Evolutionary conservation across 495 filamentous ascomycete species (phyloP).

Genomic region (Aspergillus sclerotioniger): DNA sequence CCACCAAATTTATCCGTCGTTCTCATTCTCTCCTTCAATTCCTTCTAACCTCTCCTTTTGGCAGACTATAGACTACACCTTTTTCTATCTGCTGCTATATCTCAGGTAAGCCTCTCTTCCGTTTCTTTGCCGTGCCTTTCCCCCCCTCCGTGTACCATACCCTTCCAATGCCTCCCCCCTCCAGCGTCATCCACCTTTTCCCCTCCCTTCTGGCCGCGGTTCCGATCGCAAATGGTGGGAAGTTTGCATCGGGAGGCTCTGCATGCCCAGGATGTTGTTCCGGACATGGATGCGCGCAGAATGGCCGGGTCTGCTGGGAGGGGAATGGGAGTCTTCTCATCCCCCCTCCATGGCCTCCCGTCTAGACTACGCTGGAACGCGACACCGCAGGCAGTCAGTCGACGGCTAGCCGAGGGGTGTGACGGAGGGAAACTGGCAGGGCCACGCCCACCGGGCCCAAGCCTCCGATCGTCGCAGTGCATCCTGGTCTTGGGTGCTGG

Average conservation of each 20-base stretch:
- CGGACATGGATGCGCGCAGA: conserved; percentile 6
- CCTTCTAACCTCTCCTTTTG: not conserved
- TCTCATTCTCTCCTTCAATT: conserved; percentile 4
- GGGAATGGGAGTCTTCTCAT: conserved; percentile 11
- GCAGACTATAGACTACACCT: not conserved
- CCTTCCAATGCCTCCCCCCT: conserved; percentile 17
- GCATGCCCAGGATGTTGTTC: not conserved
- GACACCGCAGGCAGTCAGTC: conserved; percentile 16
- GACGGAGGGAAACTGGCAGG: conserved; percentile 10
- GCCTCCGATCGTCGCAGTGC: conserved; percentile 3
- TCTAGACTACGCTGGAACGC: conserved; percentile 22
- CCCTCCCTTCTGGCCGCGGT: conserved; percentile 1
- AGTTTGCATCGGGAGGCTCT: conserved; percentile 4
- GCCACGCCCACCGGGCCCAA: conserved; percentile 14
- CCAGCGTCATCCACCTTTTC: conserved; percentile 8
- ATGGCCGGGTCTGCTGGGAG: conserved; percentile 16
- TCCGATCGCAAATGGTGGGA: conserved; percentile 4
- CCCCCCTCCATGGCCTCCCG: conserved; percentile 17
- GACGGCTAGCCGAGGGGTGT: conserved; percentile 20
- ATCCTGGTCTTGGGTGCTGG: not conserved
- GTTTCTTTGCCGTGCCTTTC: conserved; percentile 8
- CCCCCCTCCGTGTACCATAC: conserved; percentile 6
- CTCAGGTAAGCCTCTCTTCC: conserved; percentile 12
- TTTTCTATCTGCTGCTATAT: not conserved
- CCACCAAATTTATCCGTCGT: conserved; percentile 1